Conservation (phyloP, 1,139 yeast genomes). For the Hyphopichia burtonii region DNA sequence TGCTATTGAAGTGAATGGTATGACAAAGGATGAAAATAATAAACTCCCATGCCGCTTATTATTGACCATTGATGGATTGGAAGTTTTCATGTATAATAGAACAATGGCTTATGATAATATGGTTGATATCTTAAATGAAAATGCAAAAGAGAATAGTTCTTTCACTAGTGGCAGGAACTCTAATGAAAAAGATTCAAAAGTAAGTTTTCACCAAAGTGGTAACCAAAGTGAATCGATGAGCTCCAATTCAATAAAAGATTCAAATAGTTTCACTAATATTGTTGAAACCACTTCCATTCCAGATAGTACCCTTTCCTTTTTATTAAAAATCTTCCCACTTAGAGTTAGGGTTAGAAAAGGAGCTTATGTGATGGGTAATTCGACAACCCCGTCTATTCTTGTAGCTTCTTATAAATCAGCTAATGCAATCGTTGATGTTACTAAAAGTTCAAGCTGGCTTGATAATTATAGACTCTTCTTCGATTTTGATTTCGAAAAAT, state of each 20-base stretch:
- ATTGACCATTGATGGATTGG: conserved; percentile 71
- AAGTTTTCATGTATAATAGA: conserved; percentile 77
- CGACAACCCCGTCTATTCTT: conserved; percentile 69
- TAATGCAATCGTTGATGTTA: conserved; percentile 60
- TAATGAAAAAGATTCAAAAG: conserved; percentile 2
- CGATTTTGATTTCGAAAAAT: conserved; percentile 45
- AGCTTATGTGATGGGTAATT: conserved; percentile 77
- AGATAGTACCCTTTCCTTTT: conserved; percentile 10
- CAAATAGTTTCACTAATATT: background rate
- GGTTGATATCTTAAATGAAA: conserved; percentile 40
- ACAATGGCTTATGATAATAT: conserved; percentile 73
- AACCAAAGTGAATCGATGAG: background rate
- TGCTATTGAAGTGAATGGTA: conserved; percentile 17
- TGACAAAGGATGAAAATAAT: conserved; percentile 31
- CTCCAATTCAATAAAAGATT: conserved; percentile 1
- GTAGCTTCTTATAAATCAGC: conserved; percentile 60
- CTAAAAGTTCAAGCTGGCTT: conserved; percentile 42
- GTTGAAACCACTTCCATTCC: background rate
- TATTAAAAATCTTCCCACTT: conserved; percentile 55
- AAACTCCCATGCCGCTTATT: conserved; percentile 60
- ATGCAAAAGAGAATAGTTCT: conserved; percentile 10
- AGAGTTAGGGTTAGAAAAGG: conserved; percentile 61
- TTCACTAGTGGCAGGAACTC: conserved; percentile 4
- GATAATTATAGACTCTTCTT: conserved; percentile 56
- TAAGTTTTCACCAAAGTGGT: background rate